phyloP scores from a whole-genome alignment of 108 stramenopile genomes.

The Pseudonitzschia multiseries region DNA sequence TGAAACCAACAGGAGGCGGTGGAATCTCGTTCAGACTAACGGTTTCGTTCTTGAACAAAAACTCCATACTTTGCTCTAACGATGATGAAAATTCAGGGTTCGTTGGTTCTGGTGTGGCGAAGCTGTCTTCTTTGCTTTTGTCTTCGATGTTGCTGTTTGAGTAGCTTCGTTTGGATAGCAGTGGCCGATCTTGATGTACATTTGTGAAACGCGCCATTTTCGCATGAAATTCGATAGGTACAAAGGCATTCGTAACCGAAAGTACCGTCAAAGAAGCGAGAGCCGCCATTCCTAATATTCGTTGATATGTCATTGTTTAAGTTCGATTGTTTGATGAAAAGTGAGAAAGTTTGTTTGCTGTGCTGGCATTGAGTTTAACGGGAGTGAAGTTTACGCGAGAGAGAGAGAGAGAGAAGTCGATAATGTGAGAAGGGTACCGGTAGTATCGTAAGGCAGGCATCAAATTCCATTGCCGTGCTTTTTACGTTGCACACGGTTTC shows the following conservation, averaged over 20 bases:
- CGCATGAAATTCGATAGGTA: not conserved
- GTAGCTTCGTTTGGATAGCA: not conserved
- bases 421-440: too few species aligned
- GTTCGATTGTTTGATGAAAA: too few species aligned
- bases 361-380: too few species aligned
- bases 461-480: too few species aligned
- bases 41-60: not conserved
- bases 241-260: slow-evolving; percentile 12
- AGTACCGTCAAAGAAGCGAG: not conserved
- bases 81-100: not conserved
- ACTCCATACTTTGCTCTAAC: not conserved
- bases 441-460: too few species aligned
- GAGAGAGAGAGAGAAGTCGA: too few species aligned
- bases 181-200: not conserved
- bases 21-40: not conserved
- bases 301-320: not conserved
- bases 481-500: too few species aligned
- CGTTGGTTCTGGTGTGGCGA: not conserved
- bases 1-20: not conserved
- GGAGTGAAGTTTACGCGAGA: too few species aligned
- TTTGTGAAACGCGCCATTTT: not conserved
- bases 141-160: not conserved
- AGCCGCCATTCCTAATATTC: not conserved
- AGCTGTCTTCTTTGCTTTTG: not conserved
- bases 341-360: too few species aligned